Evolutionary conservation across 1,284 basidiomycete species (phyloP), one percentile per base, ranked within the genome.

Genomic region (Cerrena zonata): DNA sequence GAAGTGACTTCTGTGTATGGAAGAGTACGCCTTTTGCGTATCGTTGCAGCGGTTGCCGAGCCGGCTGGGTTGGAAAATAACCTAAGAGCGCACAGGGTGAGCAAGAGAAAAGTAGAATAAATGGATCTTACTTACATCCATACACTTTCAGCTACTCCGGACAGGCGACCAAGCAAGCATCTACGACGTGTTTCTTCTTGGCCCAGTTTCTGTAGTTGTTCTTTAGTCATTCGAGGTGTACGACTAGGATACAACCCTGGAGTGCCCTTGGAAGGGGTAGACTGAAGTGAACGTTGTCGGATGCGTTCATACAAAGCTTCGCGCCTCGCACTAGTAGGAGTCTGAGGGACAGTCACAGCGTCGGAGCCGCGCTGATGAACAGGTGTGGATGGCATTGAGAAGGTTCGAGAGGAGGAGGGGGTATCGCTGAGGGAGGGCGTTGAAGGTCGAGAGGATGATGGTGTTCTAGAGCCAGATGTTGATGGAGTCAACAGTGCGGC

Each of bases 261-360:
- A 18, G 69, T 66, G 38, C 69, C 62, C 62, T 88, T 89, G 38
- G 78, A 79, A 0, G 88, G 86, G 15, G 85, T 80, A 15, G 73
- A 69, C 0, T 79, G 79, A 44, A 87, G 65, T 18, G 82, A 89
- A 53, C 79, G 77, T 59, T 84, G 80, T 12, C 84, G 83, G 40
- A 91, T 71, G 24, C 88, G 86, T 56, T 91, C 88, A 60, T 86
- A 87, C 1, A 91, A 68, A 2, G 88, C 88, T 56, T 83, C 79
- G 39, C 88, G 77, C 42, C 88, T 78, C 40, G 86, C 83, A 38
- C 82, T 82, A 7, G 78, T 78, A 0, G 88, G 87, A 2, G 87
- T 90, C 55, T 77, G 65, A 10, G 84, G 79, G 22, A 75, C 74
- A 2, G 82, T 84, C 27, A 66, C 58, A 1, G 80, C 78, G 51